Evolutionary conservation across 2,329 filamentous ascomycete species (phyloP).

Genomic region (Pseudogymnoascus verrucosus): DNA sequence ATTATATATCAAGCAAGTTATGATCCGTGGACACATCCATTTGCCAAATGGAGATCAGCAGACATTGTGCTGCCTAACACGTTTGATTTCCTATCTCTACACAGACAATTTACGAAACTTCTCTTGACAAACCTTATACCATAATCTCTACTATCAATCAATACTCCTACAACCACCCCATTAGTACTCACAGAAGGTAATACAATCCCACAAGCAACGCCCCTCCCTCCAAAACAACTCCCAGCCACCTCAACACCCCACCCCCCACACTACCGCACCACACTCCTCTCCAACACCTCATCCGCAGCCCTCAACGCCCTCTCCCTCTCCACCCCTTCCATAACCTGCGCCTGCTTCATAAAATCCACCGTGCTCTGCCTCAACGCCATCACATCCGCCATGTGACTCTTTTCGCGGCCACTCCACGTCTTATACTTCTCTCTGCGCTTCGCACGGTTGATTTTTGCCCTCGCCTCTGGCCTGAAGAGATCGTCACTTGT

Average conservation of each 20-base stretch:
- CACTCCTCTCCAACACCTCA: neutral
- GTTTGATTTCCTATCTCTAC: neutral
- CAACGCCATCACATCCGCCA: conserved; percentile 9
- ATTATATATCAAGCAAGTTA: no score
- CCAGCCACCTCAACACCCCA: no score
- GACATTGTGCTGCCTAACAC: no score
- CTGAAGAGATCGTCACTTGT: neutral
- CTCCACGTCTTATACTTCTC: conserved; percentile 23
- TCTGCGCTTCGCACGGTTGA: neutral
- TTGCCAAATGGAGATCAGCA: neutral
- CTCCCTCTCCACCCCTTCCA: conserved; percentile 18
- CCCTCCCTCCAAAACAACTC: neutral
- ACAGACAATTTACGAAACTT: neutral
- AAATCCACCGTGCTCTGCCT: conserved; percentile 22
- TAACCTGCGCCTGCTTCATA: conserved; percentile 14
- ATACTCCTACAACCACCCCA: neutral
- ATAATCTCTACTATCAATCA: neutral
- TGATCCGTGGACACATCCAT: neutral
- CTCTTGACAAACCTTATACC: neutral
- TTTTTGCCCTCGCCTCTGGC: neutral
- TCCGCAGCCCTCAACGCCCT: conserved; percentile 16
- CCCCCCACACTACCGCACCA: neutral
- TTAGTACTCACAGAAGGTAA: neutral
- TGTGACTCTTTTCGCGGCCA: conserved; percentile 19
- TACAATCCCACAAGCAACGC: neutral